Conservation (phyloP, 2,329 filamentous ascomycete genomes). For the Cladosporium oxysporum region DNA sequence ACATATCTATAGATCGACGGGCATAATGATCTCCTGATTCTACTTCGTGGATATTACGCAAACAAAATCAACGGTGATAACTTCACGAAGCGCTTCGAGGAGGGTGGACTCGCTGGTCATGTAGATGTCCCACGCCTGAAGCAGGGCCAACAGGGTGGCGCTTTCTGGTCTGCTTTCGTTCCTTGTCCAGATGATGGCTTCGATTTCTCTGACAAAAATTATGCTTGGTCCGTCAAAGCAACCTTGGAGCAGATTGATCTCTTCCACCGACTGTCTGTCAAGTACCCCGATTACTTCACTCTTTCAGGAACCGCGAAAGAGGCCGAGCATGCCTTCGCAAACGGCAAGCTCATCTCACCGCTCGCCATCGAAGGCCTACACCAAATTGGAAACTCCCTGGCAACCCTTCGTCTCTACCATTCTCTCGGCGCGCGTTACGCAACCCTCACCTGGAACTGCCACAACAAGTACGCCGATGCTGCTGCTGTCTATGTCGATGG, state of each 20-base stretch:
- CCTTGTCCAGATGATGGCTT: conserved; percentile 71
- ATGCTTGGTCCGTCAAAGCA: conserved; percentile 64
- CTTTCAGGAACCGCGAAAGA: conserved; percentile 59
- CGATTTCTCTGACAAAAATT: conserved; percentile 73
- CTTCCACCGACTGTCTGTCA: conserved; percentile 62
- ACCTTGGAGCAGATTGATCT: conserved; percentile 78
- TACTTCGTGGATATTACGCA: conserved; percentile 65
- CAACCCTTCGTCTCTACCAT: conserved; percentile 74
- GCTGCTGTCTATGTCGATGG: conserved; percentile 62
- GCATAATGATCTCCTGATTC: conserved; percentile 82
- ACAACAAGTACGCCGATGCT: conserved; percentile 86
- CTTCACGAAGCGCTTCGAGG: conserved; percentile 73
- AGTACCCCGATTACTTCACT: conserved; percentile 71
- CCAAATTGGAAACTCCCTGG: conserved; percentile 83
- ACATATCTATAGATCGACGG: conserved; percentile 58
- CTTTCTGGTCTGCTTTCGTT: conserved; percentile 91
- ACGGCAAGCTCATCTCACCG: conserved; percentile 67
- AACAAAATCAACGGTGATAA: conserved; percentile 71
- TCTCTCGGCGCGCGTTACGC: conserved; percentile 80
- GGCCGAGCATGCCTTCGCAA: conserved; percentile 57
- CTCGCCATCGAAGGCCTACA: conserved; percentile 85
- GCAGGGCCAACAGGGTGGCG: conserved; percentile 72
- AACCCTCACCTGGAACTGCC: conserved; percentile 90
- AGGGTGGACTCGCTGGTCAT: conserved; percentile 68
- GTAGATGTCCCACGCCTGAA: conserved; percentile 78